Evolutionary conservation across 2,329 filamentous ascomycete genomes (phyloP), one percentile per base, ranked within the genome.

Genomic region (Curvularia hawaiiensis): DNA sequence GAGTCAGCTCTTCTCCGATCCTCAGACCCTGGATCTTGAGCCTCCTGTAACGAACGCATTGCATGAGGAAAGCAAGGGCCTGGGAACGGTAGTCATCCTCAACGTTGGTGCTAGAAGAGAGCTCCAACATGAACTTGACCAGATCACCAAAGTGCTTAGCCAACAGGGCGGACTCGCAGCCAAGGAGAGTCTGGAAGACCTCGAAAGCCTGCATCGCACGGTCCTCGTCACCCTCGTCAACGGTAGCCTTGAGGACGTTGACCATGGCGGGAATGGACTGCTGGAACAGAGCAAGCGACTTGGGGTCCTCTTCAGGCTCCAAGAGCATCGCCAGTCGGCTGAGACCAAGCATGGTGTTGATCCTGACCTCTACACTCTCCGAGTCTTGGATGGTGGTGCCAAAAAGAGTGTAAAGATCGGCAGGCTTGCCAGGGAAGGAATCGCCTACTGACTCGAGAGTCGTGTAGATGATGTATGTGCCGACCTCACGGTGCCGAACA

Each of bases 141-240:
- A 99, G 85, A 70, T 97, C 92, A 74, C 89, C 91, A 72, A 99
- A 91, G 80, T 97, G 93, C 54, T 86, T 83, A 64, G 89, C 90
- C 51, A 98, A 82, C 50, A 98, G 85, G 46, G 91, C 86, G 30
- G 91, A 90, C 75, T 97, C 94, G 76, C 92, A 97, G 63, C 90
- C 90, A 52, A 99, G 85, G 70, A 97, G 88, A 50, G 91, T 95
- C 82, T 98, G 95, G 85, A 98, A 97, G 65, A 97, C 92, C 75
- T 98, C 95, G 69, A 98, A 99, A 26, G 92, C 87, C 74, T 94
- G 88, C 82, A 94, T 91, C 67, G 90, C 88, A 75, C 90, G 89
- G 74, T 97, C 93, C 68, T 97, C 93, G 68, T 97, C 90, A 56
- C 86, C 85, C 56, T 85, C 84, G 68, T 92, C 85, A 57, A 98